Conservation (phyloP, 1,284 basidiomycete genomes). For the Heterobasidion irregulare region DNA sequence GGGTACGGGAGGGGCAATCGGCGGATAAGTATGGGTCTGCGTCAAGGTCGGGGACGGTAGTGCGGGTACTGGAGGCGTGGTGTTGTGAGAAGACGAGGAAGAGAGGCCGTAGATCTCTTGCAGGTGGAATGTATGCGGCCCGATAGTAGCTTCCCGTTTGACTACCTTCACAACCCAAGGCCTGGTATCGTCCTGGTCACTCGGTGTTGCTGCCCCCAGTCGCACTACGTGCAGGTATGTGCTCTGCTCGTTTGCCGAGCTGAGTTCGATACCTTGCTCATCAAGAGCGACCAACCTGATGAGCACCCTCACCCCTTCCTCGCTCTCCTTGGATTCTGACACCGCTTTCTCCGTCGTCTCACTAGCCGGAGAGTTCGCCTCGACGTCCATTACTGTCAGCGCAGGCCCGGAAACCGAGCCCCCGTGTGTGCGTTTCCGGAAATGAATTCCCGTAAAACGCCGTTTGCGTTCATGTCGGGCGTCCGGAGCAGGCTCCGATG, state of each 20-base stretch:
- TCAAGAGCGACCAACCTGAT: constrained; percentile 76
- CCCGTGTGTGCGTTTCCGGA: constrained; percentile 42
- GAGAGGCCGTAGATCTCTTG: constrained; percentile 89
- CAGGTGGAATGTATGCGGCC: constrained; percentile 82
- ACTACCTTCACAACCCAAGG: constrained; percentile 88
- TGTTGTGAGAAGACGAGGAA: constrained; percentile 39
- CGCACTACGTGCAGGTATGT: constrained; percentile 83
- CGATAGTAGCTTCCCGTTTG: constrained; percentile 84
- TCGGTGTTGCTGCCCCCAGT: constrained; percentile 35
- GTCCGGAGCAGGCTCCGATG: constrained; percentile 4
- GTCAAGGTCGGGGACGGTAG: constrained; percentile 22
- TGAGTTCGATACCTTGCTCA: constrained; percentile 54
- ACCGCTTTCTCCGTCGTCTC: constrained; percentile 30
- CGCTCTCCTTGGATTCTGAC: constrained; percentile 32
- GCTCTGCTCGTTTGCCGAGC: constrained; percentile 71
- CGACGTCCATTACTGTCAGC: constrained; percentile 65
- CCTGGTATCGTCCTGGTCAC: constrained; percentile 36
- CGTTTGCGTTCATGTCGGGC: constrained; percentile 25
- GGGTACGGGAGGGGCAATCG: constrained; percentile 20
- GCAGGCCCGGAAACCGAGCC: constrained; percentile 62
- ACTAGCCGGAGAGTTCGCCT: constrained; percentile 21
- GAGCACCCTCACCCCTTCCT: constrained; percentile 64
- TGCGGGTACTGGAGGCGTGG: constrained; percentile 24
- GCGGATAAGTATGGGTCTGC: constrained; percentile 34
- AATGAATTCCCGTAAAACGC: constrained; percentile 59